These are phyloP conservation scores for Pascua guehoae DNA, from an alignment of 1,284 basidiomycete genomes.

Conservation along the genomic window DNA sequence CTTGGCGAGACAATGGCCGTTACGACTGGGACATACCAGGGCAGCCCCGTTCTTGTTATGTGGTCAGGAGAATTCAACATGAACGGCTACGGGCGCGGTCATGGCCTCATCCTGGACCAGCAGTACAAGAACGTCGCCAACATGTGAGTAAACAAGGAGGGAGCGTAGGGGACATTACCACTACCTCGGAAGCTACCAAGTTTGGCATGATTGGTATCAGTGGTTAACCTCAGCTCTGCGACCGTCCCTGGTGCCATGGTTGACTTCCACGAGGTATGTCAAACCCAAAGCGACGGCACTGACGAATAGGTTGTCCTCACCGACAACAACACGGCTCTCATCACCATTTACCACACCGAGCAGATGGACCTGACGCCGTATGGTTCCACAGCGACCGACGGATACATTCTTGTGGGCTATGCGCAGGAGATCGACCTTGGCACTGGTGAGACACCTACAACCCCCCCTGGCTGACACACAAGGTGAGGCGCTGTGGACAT, in stretches of 20 bases:
- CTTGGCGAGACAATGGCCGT: constrained; percentile 31
- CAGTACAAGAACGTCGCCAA: constrained; percentile 30
- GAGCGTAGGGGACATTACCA: too few species aligned
- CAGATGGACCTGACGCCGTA: constrained; percentile 21
- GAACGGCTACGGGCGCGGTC: constrained; percentile 27
- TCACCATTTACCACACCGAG: constrained; percentile 26
- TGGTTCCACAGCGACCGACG: constrained; percentile 21
- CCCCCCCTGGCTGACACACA: not conserved
- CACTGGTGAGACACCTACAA: constrained; percentile 13
- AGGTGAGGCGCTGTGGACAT: constrained; percentile 24
- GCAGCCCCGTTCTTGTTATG: constrained; percentile 24
- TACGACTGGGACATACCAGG: constrained; percentile 18
- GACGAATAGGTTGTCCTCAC: constrained; percentile 15
- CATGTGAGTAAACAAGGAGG: constrained; percentile 19
- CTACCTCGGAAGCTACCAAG: too few species aligned
- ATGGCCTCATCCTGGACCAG: constrained; percentile 24
- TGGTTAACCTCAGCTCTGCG: not conserved
- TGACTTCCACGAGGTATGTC: constrained; percentile 26
- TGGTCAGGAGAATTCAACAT: constrained; percentile 31
- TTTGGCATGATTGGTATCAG: too few species aligned
- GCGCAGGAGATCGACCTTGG: constrained; percentile 41
- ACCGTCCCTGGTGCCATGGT: constrained; percentile 15
- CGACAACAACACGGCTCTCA: constrained; percentile 33
- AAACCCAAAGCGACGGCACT: too few species aligned
- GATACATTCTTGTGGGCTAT: constrained; percentile 31